Conservation (phyloP, 768 basidiomycete genomes). For the Mycena indigotica region DNA sequence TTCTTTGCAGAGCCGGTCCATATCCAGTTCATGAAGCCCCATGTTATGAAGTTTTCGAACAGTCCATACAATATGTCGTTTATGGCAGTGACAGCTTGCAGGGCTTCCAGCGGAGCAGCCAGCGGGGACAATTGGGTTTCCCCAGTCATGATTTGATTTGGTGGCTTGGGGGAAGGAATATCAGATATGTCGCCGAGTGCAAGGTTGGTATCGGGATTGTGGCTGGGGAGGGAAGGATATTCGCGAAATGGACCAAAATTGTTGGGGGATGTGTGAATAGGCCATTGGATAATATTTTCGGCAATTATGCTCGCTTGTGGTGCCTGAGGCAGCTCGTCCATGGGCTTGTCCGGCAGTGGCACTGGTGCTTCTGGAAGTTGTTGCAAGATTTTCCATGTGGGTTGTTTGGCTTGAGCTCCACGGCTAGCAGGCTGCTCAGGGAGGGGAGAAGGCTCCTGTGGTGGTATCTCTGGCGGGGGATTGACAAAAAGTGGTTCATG, state of each 20-base stretch:
- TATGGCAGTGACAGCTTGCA: not conserved
- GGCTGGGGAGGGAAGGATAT: constrained; percentile 14
- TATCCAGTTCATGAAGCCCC: no score
- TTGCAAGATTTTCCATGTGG: constrained; percentile 11
- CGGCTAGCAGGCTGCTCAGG: constrained; percentile 1
- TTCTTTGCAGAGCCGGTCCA: constrained; percentile 2
- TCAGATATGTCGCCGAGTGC: constrained; percentile 7
- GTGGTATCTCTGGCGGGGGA: no score
- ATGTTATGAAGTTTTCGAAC: constrained; percentile 2
- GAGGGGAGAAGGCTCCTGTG: not conserved
- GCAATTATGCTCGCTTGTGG: not conserved
- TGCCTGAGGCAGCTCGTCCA: not conserved
- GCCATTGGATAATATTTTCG: no score
- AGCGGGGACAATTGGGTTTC: not conserved
- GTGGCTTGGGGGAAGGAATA: not conserved
- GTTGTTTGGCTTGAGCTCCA: not conserved
- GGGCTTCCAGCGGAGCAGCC: not conserved
- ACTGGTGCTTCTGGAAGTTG: constrained; percentile 1
- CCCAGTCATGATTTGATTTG: not conserved
- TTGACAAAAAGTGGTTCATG: no score
- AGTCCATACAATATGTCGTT: not conserved
- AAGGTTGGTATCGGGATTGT: constrained; percentile 14
- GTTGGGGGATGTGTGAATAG: constrained; percentile 10
- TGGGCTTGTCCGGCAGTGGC: not conserved
- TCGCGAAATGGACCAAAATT: constrained; percentile 17